A percentile compares a stretch with the other conserved stretches of the same genome.
These are phyloP conservation scores for Leptosphaerulina australis DNA, from an alignment of 2,329 filamentous ascomycete genomes.

Conservation along the genomic window DNA sequence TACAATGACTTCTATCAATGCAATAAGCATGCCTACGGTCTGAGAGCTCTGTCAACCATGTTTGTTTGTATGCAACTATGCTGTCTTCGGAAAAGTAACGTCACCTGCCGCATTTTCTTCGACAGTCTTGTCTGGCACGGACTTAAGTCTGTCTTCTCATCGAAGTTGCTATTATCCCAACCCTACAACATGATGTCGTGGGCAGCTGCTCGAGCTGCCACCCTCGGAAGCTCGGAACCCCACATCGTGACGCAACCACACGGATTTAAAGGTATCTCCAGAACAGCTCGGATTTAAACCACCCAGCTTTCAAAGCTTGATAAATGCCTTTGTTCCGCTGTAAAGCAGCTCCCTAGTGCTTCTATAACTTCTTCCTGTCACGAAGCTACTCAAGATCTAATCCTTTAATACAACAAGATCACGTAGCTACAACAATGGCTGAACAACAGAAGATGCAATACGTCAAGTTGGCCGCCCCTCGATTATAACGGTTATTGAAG, in stretches of 20 bases:
- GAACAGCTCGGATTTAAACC: conserved; percentile 10
- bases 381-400: background rate
- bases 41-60: conserved; percentile 33
- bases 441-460: conserved; percentile 50
- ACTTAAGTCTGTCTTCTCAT: too few relatives aligned
- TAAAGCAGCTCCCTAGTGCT: background rate
- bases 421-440: conserved; percentile 28
- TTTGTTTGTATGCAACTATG: too few relatives aligned
- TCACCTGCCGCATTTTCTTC: too few relatives aligned
- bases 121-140: too few relatives aligned
- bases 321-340: conserved; percentile 1
- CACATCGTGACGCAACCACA: conserved; percentile 11
- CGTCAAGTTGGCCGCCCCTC: conserved; percentile 38
- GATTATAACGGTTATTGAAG: background rate
- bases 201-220: background rate
- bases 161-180: too few relatives aligned
- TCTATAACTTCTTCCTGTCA: too few relatives aligned
- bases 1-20: conserved; percentile 34
- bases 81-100: too few relatives aligned
- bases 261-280: conserved; percentile 14
- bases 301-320: background rate
- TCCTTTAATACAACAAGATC: background rate
- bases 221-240: background rate
- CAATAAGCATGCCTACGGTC: conserved; percentile 42
- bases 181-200: background rate